These are phyloP conservation scores for Solanum sejunctum DNA, from an alignment of 257 asterid genomes.

Conservation along the genomic window DNA sequence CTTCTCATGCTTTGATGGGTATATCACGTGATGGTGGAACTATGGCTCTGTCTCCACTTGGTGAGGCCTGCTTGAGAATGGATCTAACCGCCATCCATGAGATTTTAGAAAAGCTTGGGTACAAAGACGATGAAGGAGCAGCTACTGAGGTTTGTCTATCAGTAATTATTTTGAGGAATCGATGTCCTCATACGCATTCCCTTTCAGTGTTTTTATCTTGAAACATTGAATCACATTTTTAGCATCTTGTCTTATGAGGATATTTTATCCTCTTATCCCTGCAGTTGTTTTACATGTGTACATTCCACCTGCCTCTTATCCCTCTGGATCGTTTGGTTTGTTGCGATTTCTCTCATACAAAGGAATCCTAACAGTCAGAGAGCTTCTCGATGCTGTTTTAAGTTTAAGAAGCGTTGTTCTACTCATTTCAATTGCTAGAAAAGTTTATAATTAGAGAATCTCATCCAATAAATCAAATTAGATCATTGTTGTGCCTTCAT, in stretches of 20 bases:
- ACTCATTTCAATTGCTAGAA: not conserved
- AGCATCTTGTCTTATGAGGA: not conserved
- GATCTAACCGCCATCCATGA: constrained; percentile 87
- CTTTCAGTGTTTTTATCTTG: not conserved
- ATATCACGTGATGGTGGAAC: constrained; percentile 43
- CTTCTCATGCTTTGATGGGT: constrained; percentile 72
- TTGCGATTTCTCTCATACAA: not conserved
- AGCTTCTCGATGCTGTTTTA: not conserved
- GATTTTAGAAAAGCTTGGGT: constrained; percentile 63
- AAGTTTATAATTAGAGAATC: not conserved
- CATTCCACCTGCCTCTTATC: not conserved
- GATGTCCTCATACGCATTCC: not conserved
- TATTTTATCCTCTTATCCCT: not conserved
- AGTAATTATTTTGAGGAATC: not conserved
- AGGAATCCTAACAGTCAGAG: not conserved
- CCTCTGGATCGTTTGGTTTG: not conserved
- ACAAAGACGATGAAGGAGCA: constrained; percentile 88
- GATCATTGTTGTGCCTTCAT: not conserved
- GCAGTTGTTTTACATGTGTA: not conserved
- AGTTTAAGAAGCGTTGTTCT: not conserved
- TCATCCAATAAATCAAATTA: not conserved
- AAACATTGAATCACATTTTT: not conserved
- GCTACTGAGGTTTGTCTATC: constrained; percentile 59
- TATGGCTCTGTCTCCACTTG: constrained; percentile 57
- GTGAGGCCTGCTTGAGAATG: constrained; percentile 92